A percentile compares a stretch with the other conserved stretches of the same genome.
Conservation (phyloP, 176 grass and related monocot species). For the Rhynchospora breviuscula region DNA sequence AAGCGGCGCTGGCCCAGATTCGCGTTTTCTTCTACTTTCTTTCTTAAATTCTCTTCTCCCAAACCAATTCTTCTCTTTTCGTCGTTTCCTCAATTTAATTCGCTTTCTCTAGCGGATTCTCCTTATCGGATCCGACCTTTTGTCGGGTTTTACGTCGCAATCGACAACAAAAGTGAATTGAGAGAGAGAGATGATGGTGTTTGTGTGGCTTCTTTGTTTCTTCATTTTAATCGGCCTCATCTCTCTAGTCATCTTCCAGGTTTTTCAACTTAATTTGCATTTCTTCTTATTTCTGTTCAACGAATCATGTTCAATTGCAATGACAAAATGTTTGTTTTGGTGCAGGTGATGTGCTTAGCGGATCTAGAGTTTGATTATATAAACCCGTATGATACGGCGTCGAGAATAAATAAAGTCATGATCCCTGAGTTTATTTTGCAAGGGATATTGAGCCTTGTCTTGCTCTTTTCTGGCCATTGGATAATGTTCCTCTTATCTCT, state of each 20-base stretch:
- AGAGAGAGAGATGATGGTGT: slow-evolving; percentile 46
- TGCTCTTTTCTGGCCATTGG: slow-evolving; percentile 88
- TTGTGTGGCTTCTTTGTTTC: slow-evolving; percentile 86
- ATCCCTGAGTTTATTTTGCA: slow-evolving; percentile 75
- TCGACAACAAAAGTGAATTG: not conserved
- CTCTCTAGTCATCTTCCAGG: slow-evolving; percentile 93
- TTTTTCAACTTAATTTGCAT: slow-evolving; percentile 1
- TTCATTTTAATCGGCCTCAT: slow-evolving; percentile 83
- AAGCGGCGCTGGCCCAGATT: not conserved
- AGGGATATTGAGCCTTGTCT: slow-evolving; percentile 55
- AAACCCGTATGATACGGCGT: slow-evolving; percentile 83
- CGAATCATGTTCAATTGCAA: slow-evolving; percentile 20
- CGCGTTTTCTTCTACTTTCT: not conserved
- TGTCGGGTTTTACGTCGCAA: not conserved
- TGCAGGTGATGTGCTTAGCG: slow-evolving; percentile 86
- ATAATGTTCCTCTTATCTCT: slow-evolving; percentile 67
- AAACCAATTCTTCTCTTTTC: not conserved
- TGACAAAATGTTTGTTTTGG: not conserved
- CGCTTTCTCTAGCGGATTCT: no score
- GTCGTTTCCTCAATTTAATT: not conserved
- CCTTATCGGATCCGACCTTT: slow-evolving; percentile 3
- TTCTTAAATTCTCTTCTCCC: not conserved
- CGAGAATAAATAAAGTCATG: slow-evolving; percentile 84
- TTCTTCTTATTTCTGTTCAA: not conserved
- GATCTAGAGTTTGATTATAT: slow-evolving; percentile 98